These are phyloP conservation scores for Leishmania turanica DNA, from an alignment of 208 protist genomes.

Conservation along the genomic window DNA sequence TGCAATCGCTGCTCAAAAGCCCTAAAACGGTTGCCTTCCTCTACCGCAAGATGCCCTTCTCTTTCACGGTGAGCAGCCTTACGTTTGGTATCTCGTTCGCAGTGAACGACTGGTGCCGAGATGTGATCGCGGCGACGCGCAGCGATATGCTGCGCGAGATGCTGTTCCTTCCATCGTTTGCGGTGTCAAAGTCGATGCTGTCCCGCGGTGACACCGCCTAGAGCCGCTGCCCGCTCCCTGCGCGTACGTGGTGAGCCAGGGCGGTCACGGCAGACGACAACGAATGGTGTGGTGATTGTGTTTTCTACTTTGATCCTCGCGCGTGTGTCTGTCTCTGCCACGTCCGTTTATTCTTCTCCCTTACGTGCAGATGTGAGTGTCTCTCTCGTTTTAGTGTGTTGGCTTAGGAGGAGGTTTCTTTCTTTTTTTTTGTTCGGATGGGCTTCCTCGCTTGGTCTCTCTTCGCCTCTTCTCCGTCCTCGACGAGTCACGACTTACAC, in stretches of 20 bases:
- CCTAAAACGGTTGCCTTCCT: slow-evolving; percentile 54
- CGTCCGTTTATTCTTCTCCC: not conserved
- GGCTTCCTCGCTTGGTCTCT: not conserved
- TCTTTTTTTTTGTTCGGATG: not conserved
- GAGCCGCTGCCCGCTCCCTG: not conserved
- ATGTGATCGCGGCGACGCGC: slow-evolving; percentile 50
- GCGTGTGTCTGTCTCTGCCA: not conserved
- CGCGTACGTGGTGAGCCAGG: not conserved
- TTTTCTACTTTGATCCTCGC: not conserved
- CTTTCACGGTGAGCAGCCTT: slow-evolving; percentile 64
- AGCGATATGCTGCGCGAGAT: slow-evolving; percentile 76
- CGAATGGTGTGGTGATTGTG: not conserved
- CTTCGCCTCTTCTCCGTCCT: not conserved
- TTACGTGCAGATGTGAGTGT: not conserved
- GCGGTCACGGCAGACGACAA: not conserved
- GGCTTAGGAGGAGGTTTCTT: not conserved
- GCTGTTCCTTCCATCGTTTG: slow-evolving; percentile 30
- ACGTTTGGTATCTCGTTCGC: slow-evolving; percentile 85
- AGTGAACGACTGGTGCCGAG: slow-evolving; percentile 77
- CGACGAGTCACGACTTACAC: not conserved
- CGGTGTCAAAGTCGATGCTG: not conserved
- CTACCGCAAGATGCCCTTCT: slow-evolving; percentile 78
- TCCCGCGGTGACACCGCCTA: not conserved
- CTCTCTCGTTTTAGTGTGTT: not conserved
- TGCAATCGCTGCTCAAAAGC: slow-evolving; percentile 51